phyloP scores from a whole-genome alignment of 345 rosid species.

The Melaleuca quinquenervia region DNA sequence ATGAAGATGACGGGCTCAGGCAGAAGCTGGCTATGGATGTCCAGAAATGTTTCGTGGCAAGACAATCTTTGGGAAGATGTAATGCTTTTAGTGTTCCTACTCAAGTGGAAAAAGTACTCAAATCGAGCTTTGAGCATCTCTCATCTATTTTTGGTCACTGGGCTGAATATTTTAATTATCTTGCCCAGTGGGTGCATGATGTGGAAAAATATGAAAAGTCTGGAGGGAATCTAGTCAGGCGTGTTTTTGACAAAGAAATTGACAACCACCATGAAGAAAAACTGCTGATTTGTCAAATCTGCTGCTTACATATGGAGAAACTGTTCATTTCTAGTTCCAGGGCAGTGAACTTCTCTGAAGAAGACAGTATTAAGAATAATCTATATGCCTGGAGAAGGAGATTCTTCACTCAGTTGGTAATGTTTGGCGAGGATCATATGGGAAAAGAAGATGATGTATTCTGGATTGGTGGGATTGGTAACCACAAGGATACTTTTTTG shows the following conservation, averaged over 20 bases:
- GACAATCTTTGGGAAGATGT: not conserved
- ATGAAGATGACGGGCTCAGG: constrained; percentile 83
- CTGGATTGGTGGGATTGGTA: constrained; percentile 79
- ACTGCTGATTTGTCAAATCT: constrained; percentile 65
- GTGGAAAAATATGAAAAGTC: constrained; percentile 30
- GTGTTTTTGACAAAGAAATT: constrained; percentile 89
- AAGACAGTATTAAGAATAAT: constrained; percentile 15
- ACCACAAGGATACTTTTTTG: constrained; percentile 86
- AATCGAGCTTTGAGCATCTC: constrained; percentile 54
- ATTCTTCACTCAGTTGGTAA: constrained; percentile 40
- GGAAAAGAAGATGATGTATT: constrained; percentile 25
- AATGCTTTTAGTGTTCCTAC: constrained; percentile 16
- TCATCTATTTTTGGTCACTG: constrained; percentile 70
- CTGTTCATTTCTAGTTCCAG: constrained; percentile 21
- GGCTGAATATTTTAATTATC: constrained; percentile 54
- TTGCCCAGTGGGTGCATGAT: constrained; percentile 45
- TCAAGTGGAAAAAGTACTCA: constrained; percentile 87
- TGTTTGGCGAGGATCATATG: constrained; percentile 35
- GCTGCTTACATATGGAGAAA: constrained; percentile 65
- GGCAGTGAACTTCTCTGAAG: constrained; percentile 4
- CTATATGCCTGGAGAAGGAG: constrained; percentile 47
- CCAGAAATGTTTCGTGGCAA: constrained; percentile 43
- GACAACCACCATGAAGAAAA: constrained; percentile 95
- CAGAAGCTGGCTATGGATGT: constrained; percentile 50
- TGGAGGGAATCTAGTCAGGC: constrained; percentile 61